Base-by-base conservation (phyloP, 1,284 basidiomycete species). In the Vanrija pseudolonga region DNA sequence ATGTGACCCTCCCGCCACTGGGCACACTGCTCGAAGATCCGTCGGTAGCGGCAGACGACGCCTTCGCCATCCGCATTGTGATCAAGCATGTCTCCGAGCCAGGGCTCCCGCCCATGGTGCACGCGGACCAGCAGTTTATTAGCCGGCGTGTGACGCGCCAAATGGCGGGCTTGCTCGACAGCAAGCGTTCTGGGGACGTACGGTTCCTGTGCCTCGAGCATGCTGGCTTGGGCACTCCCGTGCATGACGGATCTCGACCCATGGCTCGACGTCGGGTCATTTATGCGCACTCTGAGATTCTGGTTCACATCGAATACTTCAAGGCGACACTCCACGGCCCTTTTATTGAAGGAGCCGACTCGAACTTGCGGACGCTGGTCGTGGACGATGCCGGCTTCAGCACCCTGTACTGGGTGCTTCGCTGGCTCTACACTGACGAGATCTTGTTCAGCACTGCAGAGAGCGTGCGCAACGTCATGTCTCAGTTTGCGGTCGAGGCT, bases 301-400 rank as follows among this genome's bases (percentile, higher is more conserved):
- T 91, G 19, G 82, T 77, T 42, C 80, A 81, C 12, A 78, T 88
- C 20, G 88, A 90, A 49, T 91, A 91, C 65, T 91, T 91, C 66
- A 80, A 83, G 3, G 87, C 86, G 2, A 87, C 90, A 83, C 79
- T 92, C 19, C 78, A 81, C 26, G 88, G 86, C 0, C 82, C 84
- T 0, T 91, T 89, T 66, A 73, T 82, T 6, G 87, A 89, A 71
- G 83, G 79, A 45, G 62, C 66, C 3, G 53, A 51, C 15, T 47
- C 51, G 2, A 55, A 57, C 2, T 47, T 67, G 2, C 41, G 52
- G 12, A 85, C 84, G 1, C 75, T 90, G 42, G 76, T 86, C 23
- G 86, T 91, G 11, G 86, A 89, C 63, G 89, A 91, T 71, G 87
- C 87, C 8, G 87, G 88, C 61, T 92, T 87, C 63, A 82, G 84